Percentiles rank a stretch among this genome's conserved stretches.
These are phyloP conservation scores for Mariannaea elegans DNA, from an alignment of 2,329 filamentous ascomycete genomes.

Conservation along the genomic window DNA sequence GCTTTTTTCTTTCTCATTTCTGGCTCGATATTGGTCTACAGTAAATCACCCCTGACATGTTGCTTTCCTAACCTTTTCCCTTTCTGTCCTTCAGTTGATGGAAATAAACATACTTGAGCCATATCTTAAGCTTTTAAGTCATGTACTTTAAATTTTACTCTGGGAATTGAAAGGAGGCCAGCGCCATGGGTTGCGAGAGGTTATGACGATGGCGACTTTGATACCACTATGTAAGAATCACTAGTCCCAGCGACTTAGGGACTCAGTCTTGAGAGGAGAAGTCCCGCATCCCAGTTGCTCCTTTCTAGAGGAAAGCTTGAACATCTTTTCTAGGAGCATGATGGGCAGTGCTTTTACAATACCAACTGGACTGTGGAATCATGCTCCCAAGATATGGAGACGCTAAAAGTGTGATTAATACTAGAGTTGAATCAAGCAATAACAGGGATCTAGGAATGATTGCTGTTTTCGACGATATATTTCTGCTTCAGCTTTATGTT, in stretches of 20 bases:
- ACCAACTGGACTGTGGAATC: too few relatives aligned
- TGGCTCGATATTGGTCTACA: too few relatives aligned
- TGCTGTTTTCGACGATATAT: slow-evolving; percentile 57
- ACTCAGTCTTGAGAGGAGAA: slow-evolving; percentile 60
- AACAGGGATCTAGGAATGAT: slow-evolving; percentile 55
- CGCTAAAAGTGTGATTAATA: slow-evolving; percentile 44
- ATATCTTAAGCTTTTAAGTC: too few relatives aligned
- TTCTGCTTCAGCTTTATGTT: slow-evolving; percentile 51
- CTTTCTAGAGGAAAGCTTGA: slow-evolving; percentile 49
- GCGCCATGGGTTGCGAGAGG: slow-evolving; percentile 57
- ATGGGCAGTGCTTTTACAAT: slow-evolving; percentile 43
- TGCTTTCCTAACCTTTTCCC: too few relatives aligned
- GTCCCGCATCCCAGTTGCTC: slow-evolving; percentile 64
- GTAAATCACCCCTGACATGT: too few relatives aligned
- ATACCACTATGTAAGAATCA: slow-evolving; percentile 70
- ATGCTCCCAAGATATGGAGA: slow-evolving; percentile 59
- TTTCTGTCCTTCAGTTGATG: too few relatives aligned
- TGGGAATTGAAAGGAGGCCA: too few relatives aligned
- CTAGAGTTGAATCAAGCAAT: not conserved
- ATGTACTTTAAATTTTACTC: too few relatives aligned
- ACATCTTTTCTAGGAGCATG: slow-evolving; percentile 49
- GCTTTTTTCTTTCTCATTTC: too few relatives aligned
- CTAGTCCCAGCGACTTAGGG: slow-evolving; percentile 63
- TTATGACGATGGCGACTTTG: slow-evolving; percentile 69
- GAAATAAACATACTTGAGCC: too few relatives aligned